Conservation (phyloP, 2,329 filamentous ascomycete genomes). For the Esteya vermicola region DNA sequence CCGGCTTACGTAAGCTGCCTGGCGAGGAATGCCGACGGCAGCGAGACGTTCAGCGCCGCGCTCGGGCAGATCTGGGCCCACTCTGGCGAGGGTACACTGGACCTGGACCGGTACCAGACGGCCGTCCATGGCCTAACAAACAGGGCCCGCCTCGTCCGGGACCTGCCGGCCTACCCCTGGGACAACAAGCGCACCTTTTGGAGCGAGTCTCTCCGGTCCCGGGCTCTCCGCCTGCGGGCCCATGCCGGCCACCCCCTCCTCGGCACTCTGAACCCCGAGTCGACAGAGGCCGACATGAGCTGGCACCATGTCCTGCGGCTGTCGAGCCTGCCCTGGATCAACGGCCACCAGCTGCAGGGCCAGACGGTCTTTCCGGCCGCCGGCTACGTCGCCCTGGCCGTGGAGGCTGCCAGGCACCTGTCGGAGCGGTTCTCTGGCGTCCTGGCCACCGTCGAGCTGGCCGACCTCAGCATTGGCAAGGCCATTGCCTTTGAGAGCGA, state of each 20-base stretch:
- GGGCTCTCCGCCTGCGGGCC: background rate
- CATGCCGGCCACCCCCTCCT: slow-evolving; percentile 9
- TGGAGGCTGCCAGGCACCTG: slow-evolving; percentile 9
- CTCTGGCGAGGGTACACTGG: background rate
- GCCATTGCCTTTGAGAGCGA: background rate
- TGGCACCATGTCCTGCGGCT: slow-evolving; percentile 10
- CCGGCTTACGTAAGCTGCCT: too few relatives aligned
- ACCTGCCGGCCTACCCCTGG: slow-evolving; percentile 11
- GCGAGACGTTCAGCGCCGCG: too few relatives aligned
- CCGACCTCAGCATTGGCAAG: background rate
- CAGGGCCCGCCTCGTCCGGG: slow-evolving; percentile 3
- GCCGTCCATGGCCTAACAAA: background rate
- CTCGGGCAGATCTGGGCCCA: background rate
- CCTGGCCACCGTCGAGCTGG: slow-evolving; percentile 17
- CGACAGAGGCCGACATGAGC: slow-evolving; percentile 1
- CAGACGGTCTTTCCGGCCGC: slow-evolving; percentile 11
- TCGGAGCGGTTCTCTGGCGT: background rate
- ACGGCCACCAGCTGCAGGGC: slow-evolving; percentile 13
- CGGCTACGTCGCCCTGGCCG: slow-evolving; percentile 9
- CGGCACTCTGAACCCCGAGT: slow-evolving; percentile 6
- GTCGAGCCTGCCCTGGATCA: slow-evolving; percentile 10
- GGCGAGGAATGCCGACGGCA: background rate
- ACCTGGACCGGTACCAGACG: background rate
- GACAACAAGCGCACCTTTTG: slow-evolving; percentile 9
- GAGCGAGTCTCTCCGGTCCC: slow-evolving; percentile 5